These are phyloP conservation scores for Corynascus novoguineensis DNA, from an alignment of 495 filamentous ascomycete genomes.

Conservation along the genomic window DNA sequence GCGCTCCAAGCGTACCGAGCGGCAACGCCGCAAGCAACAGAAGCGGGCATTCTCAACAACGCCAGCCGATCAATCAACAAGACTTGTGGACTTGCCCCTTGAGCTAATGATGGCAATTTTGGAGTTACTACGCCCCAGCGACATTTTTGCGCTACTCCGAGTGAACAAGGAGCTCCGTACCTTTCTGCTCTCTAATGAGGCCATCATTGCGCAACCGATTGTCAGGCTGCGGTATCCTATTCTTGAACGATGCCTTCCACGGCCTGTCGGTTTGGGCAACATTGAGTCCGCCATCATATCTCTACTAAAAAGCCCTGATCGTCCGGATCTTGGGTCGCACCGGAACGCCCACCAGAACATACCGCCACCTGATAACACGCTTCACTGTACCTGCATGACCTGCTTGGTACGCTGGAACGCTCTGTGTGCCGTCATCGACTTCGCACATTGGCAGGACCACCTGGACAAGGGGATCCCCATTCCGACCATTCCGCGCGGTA, in stretches of 20 bases:
- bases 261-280: conserved; percentile 38
- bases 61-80: conserved; percentile 1
- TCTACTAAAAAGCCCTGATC: conserved; percentile 30
- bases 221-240: conserved; percentile 40
- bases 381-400: conserved; percentile 48
- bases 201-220: conserved; percentile 34
- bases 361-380: conserved; percentile 29
- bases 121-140: conserved; percentile 39
- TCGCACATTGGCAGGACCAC: conserved; percentile 49
- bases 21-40: conserved; percentile 39
- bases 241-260: conserved; percentile 44
- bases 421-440: conserved; percentile 47
- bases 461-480: conserved; percentile 48
- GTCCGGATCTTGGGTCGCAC: conserved; percentile 37
- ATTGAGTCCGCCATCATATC: conserved; percentile 34
- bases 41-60: conserved; percentile 25
- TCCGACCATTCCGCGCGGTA: conserved; percentile 43
- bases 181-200: conserved; percentile 40
- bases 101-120: conserved; percentile 47
- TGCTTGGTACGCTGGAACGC: conserved; percentile 51
- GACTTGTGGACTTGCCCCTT: conserved; percentile 41
- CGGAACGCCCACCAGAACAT: conserved; percentile 48
- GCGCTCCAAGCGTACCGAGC: conserved; percentile 46
- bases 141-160: conserved; percentile 39
- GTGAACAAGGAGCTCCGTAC: conserved; percentile 32